phyloP scores from a whole-genome alignment of 768 basidiomycete species.

The Mycena rebaudengoi region DNA sequence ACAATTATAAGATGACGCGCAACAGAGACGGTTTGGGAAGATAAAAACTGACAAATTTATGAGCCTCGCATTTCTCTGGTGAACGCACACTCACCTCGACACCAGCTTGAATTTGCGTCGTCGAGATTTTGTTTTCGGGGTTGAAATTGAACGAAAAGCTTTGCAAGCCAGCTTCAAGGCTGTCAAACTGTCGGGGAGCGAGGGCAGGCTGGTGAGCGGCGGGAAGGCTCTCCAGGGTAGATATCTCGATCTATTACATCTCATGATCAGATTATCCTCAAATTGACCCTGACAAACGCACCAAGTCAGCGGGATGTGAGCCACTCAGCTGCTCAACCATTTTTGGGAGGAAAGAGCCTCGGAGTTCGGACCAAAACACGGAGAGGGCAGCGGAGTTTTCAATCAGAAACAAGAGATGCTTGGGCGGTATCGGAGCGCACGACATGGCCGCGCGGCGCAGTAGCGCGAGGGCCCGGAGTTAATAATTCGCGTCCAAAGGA shows the following conservation, averaged over 20 bases:
- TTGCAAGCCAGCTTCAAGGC: conserved; percentile 44
- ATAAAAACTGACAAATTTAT: conserved; percentile 14
- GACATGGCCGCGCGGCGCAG: conserved; percentile 1
- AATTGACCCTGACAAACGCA: conserved; percentile 36
- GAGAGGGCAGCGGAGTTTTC: conserved; percentile 62
- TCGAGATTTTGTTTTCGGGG: conserved; percentile 54
- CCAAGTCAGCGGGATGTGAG: conserved; percentile 48
- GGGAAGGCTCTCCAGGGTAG: conserved; percentile 57
- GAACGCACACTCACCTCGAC: conserved; percentile 50
- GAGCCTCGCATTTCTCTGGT: neutral
- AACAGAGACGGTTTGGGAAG: neutral
- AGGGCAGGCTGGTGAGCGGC: conserved; percentile 38
- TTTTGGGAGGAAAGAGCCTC: conserved; percentile 52
- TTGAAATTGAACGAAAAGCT: conserved; percentile 53
- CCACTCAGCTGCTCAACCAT: conserved; percentile 52
- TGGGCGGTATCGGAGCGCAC: neutral
- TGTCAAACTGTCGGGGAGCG: conserved; percentile 52
- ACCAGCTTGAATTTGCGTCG: conserved; percentile 50
- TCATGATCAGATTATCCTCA: too few species aligned
- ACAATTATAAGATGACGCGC: conserved; percentile 26
- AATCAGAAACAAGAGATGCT: conserved; percentile 56
- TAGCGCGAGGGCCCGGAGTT: neutral
- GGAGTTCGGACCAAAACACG: conserved; percentile 56
- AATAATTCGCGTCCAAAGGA: too few species aligned
- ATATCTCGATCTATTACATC: conserved; percentile 45